These are phyloP conservation scores for Aureobasidium pullulans DNA, from an alignment of 2,329 filamentous ascomycete species.

Conservation along the genomic window DNA sequence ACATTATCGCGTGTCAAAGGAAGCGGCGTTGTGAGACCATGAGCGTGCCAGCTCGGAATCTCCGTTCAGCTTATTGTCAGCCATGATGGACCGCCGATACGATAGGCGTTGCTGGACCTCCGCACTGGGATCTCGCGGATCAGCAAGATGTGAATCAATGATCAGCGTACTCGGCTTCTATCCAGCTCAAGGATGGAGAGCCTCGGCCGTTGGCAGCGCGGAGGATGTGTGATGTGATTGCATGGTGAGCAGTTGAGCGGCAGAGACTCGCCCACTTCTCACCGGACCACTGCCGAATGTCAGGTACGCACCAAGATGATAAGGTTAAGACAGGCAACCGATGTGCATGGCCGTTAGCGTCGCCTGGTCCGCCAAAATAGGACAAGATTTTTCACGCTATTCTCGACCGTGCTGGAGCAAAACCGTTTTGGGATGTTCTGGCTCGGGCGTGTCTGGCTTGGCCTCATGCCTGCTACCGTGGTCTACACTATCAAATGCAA, in stretches of 20 bases:
- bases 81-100: neutral
- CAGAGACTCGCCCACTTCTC: neutral
- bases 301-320: conserved; percentile 9
- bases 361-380: conserved; percentile 7
- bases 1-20: neutral
- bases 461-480: neutral
- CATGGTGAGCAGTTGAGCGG: neutral
- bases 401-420: conserved; percentile 7
- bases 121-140: neutral
- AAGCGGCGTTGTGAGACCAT: neutral
- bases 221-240: neutral
- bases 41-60: neutral
- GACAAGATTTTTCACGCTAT: conserved; percentile 10
- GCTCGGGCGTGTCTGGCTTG: conserved; percentile 7
- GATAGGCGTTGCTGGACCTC: neutral
- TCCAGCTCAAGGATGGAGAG: neutral
- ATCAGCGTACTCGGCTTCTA: neutral
- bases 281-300: conserved; percentile 10
- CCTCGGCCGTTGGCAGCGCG: neutral
- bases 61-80: conserved; percentile 1
- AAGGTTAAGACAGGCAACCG: conserved; percentile 13
- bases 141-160: conserved; percentile 7
- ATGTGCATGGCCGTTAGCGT: conserved; percentile 12
- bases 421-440: conserved; percentile 13
- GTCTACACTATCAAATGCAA: conserved; percentile 12